Evolutionary conservation across 2,329 filamentous ascomycete genomes (phyloP).

Genomic region (Zymoseptoria passerinii): DNA sequence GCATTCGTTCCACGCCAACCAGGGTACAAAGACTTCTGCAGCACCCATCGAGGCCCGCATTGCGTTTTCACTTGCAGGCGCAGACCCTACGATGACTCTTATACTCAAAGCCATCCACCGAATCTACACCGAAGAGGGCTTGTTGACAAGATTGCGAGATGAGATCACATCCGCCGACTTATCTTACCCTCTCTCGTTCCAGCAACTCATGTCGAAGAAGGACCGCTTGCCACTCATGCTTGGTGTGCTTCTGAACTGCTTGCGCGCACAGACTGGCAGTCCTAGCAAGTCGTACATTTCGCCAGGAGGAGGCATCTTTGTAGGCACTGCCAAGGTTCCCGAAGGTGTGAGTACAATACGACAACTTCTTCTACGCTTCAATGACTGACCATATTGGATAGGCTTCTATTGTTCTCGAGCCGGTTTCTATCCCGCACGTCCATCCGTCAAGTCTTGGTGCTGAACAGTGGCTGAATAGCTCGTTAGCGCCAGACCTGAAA

Average conservation of each 20-base stretch:
- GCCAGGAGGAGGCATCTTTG: conserved; percentile 3
- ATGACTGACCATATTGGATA: neutral
- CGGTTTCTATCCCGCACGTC: conserved; percentile 2
- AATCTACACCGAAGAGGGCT: conserved; percentile 9
- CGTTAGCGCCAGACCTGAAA: neutral
- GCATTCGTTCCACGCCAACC: neutral
- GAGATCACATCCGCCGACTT: conserved; percentile 8
- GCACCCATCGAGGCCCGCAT: conserved; percentile 7
- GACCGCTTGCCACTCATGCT: conserved; percentile 9
- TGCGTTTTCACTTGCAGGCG: conserved; percentile 12
- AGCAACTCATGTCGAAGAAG: conserved; percentile 7
- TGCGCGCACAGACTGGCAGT: conserved; percentile 1
- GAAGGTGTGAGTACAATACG: neutral
- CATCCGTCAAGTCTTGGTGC: conserved; percentile 3
- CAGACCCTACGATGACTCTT: conserved; percentile 13
- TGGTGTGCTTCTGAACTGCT: conserved; percentile 11
- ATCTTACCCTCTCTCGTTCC: conserved; percentile 4
- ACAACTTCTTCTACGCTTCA: neutral
- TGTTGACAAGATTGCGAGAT: conserved; percentile 11
- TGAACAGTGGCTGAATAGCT: conserved; percentile 4
- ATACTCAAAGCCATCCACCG: conserved; percentile 10
- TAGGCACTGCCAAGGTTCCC: neutral
- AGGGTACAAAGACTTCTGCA: neutral
- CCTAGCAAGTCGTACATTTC: neutral
- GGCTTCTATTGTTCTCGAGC: conserved; percentile 9